phyloP scores from a whole-genome alignment of 176 grass and related monocot genomes.

The Sorghum bicolor region DNA sequence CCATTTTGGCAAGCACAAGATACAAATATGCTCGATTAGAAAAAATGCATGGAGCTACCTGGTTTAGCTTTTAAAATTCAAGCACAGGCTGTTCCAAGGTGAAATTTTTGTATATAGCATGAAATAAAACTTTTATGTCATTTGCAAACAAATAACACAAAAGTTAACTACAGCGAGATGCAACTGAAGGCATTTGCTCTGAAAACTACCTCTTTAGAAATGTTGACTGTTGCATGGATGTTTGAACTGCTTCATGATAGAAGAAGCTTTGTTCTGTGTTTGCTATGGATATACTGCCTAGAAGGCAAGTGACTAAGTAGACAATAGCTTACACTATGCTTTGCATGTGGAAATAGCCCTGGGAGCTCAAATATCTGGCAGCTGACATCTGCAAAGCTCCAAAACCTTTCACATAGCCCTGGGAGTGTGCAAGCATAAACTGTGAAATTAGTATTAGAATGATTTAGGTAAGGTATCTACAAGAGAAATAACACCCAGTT shows the following conservation, averaged over 20 bases:
- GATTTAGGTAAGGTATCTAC: not conserved
- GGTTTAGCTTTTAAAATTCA: slow-evolving; percentile 19
- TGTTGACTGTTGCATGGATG: not conserved
- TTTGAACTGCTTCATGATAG: slow-evolving; percentile 7
- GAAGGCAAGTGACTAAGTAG: slow-evolving; percentile 6
- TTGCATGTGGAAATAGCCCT: not conserved
- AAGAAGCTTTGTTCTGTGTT: not conserved
- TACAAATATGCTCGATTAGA: not conserved
- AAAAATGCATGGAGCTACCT: not conserved
- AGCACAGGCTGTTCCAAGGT: not conserved
- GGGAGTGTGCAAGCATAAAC: slow-evolving; percentile 23
- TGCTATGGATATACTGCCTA: slow-evolving; percentile 4
- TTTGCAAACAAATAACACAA: not conserved
- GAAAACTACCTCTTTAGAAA: slow-evolving; percentile 13
- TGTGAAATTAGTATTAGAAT: slow-evolving; percentile 9
- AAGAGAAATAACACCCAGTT: not conserved
- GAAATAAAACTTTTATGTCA: not conserved
- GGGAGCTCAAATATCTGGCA: not conserved
- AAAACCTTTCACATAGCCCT: not conserved
- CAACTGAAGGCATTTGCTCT: slow-evolving; percentile 2
- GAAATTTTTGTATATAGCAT: not conserved
- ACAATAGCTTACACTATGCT: not conserved
- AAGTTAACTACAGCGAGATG: not conserved
- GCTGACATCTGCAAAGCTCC: not conserved
- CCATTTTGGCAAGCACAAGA: not conserved